Base-by-base conservation (phyloP, 495 filamentous ascomycete species). In the Penicillium silybi region DNA sequence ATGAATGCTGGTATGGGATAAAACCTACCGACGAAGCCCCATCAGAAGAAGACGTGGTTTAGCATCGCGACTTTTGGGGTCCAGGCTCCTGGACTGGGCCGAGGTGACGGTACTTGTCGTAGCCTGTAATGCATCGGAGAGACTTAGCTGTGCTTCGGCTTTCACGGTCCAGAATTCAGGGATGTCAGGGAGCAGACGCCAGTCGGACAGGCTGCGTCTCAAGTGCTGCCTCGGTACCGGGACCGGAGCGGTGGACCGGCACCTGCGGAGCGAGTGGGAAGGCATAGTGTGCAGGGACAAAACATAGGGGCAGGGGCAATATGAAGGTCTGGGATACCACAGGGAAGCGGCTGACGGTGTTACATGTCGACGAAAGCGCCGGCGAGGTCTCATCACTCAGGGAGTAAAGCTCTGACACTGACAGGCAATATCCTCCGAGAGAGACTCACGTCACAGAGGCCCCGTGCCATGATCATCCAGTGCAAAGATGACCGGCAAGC, bases 1-100 rank as follows among this genome's bases (percentile, higher is more conserved):
- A 48, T 26, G 20, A 16, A 15, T 16, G 39, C 1, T 23, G 6
- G 35, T 17, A 15, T n/a, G 4, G 23, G 20, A 39, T 39, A 29
- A 48, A 18, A 58, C 76, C 57, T 76, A 96, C 95, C 92, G 85
- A 70, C 90, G 85, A 71, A 96, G 88, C 1, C 93, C 93, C 93
- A 98, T 97, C 47, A 98, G 72, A 47, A 98, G 76, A 23, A 98
- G 76, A 56, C 92, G 82, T 34, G 93, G 93, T 69, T 95, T 95
- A n/a, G 65, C 66, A 63, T 75, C 70, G 38, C 69, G 72, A 23
- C 68, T 59, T 40, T 72, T 74, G 52, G 55, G 63, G 50, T 58
- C 64, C 23, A 65, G 56, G 44, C 56, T 56, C 45, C 64, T 69
- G 41, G 64, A 53, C 42, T 66, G 67, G 17, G 54, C 61, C 29